Conservation (phyloP, 129 eudicot species). For the Ambrosia trifida region DNA sequence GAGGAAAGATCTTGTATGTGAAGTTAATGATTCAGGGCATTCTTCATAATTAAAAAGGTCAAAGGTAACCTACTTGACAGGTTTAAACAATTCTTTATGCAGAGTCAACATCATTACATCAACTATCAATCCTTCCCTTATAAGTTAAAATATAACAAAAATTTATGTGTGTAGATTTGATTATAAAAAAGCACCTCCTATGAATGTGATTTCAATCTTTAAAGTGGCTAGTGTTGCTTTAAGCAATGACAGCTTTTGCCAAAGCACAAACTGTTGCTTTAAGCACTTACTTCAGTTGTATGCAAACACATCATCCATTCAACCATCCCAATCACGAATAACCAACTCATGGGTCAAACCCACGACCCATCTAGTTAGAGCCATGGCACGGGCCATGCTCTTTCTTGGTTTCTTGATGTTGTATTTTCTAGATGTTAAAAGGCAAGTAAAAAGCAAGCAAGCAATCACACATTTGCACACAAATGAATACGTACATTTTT, state of each 20-base stretch:
- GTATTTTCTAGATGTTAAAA: slow-evolving; percentile 8
- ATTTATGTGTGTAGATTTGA: slow-evolving; percentile 29
- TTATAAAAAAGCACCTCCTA: slow-evolving; percentile 26
- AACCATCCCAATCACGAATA: slow-evolving; percentile 23
- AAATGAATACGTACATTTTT: neutral
- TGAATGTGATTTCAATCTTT: slow-evolving; percentile 34
- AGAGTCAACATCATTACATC: slow-evolving; percentile 50
- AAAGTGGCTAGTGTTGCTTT: slow-evolving; percentile 39
- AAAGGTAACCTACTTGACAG: slow-evolving; percentile 36
- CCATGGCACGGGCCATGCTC: neutral
- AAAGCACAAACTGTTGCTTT: slow-evolving; percentile 34
- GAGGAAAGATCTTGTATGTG: slow-evolving; percentile 24
- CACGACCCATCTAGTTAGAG: slow-evolving; percentile 12
- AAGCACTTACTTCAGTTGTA: slow-evolving; percentile 22
- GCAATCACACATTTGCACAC: neutral
- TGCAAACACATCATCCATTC: slow-evolving; percentile 15
- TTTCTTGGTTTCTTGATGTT: slow-evolving; percentile 3
- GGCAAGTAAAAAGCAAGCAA: neutral
- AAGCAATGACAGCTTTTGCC: slow-evolving; percentile 42
- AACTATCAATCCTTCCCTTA: slow-evolving; percentile 40
- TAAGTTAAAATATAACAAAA: slow-evolving; percentile 36
- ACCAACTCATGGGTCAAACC: slow-evolving; percentile 12
- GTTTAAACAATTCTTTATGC: slow-evolving; percentile 30
- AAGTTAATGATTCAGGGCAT: slow-evolving; percentile 33
- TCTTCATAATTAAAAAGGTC: slow-evolving; percentile 32